Conservation (phyloP, 1,284 basidiomycete genomes). For the Ustilago crameri region DNA sequence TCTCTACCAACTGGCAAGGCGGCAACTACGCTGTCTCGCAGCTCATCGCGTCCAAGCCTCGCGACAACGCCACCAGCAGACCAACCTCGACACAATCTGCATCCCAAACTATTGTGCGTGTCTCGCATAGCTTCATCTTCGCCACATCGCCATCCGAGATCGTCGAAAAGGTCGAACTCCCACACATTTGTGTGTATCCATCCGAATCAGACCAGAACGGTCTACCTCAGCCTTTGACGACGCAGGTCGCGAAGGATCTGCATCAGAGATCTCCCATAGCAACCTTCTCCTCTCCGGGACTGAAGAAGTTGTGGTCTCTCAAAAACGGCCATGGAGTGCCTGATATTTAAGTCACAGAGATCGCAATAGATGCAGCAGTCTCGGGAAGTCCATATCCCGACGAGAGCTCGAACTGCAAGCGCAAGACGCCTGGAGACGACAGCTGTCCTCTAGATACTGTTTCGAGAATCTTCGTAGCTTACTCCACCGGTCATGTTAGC, state of each 20-base stretch:
- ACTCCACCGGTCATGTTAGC: slow-evolving; percentile 60
- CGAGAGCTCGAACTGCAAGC: slow-evolving; percentile 10
- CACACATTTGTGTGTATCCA: slow-evolving; percentile 20
- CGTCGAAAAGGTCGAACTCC: background rate
- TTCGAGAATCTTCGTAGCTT: slow-evolving; percentile 52
- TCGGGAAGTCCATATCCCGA: background rate
- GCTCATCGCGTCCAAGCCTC: slow-evolving; percentile 7
- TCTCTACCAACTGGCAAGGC: slow-evolving; percentile 45
- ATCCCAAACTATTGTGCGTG: slow-evolving; percentile 26
- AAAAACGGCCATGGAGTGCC: background rate
- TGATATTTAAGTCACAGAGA: slow-evolving; percentile 18
- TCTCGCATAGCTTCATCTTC: slow-evolving; percentile 34
- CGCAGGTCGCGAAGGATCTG: slow-evolving; percentile 14
- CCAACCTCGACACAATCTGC: background rate
- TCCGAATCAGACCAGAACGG: slow-evolving; percentile 1
- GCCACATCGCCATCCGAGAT: slow-evolving; percentile 4
- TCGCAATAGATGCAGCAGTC: slow-evolving; percentile 24
- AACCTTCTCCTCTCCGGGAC: slow-evolving; percentile 12
- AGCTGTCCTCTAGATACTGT: background rate
- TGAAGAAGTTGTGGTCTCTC: slow-evolving; percentile 4
- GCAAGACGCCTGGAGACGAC: background rate
- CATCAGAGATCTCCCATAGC: slow-evolving; percentile 7
- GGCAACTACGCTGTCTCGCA: slow-evolving; percentile 42
- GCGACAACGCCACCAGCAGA: too few species aligned
- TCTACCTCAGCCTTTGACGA: background rate